phyloP scores from a whole-genome alignment of 352 stramenopile genomes.

The Phytophthora boehmeriae region DNA sequence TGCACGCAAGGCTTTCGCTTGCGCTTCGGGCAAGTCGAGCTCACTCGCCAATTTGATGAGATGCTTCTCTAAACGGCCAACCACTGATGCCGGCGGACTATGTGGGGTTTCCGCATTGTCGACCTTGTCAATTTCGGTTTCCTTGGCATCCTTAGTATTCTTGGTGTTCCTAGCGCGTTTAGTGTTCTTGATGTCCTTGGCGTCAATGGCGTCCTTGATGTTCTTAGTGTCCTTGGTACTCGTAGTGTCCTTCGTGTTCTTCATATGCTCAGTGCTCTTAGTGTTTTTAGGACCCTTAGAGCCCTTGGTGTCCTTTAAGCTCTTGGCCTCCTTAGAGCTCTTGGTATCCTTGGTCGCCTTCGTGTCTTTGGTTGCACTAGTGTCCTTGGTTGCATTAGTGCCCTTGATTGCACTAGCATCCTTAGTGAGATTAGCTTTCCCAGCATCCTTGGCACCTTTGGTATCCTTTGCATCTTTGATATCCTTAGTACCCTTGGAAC shows the following conservation, averaged over 20 bases:
- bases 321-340: background rate
- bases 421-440: no score
- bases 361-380: background rate
- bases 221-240: no score
- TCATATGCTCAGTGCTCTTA: background rate
- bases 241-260: no score
- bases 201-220: slow-evolving; percentile 1
- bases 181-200: no score
- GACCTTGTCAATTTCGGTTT: no score
- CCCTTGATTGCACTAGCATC: background rate
- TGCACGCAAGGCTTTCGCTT: slow-evolving; percentile 43
- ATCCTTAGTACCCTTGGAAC: background rate
- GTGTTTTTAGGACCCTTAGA: no score
- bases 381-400: background rate
- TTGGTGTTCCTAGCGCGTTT: no score
- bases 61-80: slow-evolving; percentile 44
- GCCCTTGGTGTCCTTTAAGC: no score
- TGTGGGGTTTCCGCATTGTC: background rate
- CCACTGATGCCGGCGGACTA: background rate
- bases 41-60: slow-evolving; percentile 48
- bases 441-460: slow-evolving; percentile 1
- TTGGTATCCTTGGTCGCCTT: no score
- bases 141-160: background rate
- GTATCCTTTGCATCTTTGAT: no score
- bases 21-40: slow-evolving; percentile 25